These are phyloP conservation scores for Mesotaenium endlicherianum DNA, from an alignment of 139 green algal genomes.

Conservation along the genomic window DNA sequence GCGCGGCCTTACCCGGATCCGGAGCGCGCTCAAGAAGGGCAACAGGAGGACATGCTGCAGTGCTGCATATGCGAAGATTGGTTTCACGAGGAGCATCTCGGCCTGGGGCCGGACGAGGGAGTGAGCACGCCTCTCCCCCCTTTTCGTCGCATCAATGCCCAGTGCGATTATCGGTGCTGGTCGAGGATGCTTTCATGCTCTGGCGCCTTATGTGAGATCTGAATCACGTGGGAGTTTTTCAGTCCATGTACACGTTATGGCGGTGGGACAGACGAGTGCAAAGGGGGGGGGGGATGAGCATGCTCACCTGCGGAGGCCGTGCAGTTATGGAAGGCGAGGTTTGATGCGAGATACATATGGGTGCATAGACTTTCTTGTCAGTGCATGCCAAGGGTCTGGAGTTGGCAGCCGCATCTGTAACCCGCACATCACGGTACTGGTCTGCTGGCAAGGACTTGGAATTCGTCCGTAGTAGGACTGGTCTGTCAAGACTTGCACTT, in stretches of 20 bases:
- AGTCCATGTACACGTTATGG: neutral
- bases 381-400: no score
- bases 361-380: no score
- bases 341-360: no score
- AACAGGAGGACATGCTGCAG: conserved; percentile 43
- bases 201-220: neutral
- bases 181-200: neutral
- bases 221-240: neutral
- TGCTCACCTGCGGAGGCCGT: no score
- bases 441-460: no score
- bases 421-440: no score
- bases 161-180: neutral
- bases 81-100: conserved; percentile 50
- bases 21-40: neutral
- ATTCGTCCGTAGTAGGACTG: no score
- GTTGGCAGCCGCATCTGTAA: no score
- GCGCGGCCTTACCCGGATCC: conserved; percentile 41
- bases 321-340: no score
- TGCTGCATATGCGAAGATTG: conserved; percentile 51
- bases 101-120: neutral
- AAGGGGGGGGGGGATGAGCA: neutral
- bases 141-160: neutral
- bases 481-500: no score
- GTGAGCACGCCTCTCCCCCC: neutral
- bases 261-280: neutral